Conservation (phyloP, 2,329 filamentous ascomycete genomes). For the Cylindrodendrum hubeiense region DNA sequence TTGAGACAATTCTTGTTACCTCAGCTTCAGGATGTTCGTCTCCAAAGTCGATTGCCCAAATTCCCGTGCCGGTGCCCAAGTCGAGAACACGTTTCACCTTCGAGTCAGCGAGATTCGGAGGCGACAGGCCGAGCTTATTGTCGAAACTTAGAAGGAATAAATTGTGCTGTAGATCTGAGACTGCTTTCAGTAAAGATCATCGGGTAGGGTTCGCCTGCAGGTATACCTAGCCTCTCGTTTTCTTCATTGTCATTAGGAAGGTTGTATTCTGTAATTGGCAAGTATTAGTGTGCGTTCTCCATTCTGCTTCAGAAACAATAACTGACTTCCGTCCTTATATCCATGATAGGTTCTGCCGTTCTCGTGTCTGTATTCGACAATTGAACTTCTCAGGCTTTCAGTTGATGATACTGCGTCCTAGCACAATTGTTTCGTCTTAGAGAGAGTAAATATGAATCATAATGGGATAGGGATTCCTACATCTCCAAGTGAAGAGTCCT, state of each 20-base stretch:
- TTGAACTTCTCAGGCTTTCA: conserved; percentile 7
- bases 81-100: conserved; percentile 8
- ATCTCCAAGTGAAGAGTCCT: neutral
- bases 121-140: conserved; percentile 17
- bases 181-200: neutral
- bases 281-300: neutral
- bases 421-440: neutral
- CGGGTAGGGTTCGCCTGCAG: neutral
- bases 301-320: no score
- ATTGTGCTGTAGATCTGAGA: conserved; percentile 21
- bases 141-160: conserved; percentile 18
- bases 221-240: conserved; percentile 9
- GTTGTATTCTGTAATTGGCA: conserved; percentile 5
- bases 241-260: conserved; percentile 12
- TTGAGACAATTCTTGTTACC: neutral
- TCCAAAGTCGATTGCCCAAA: conserved; percentile 24
- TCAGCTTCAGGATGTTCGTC: conserved; percentile 31
- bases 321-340: conserved; percentile 19
- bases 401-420: conserved; percentile 8
- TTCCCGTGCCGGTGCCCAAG: conserved; percentile 18
- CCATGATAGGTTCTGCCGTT: conserved; percentile 20
- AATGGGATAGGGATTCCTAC: neutral
- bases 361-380: conserved; percentile 16
- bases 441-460: neutral
- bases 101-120: neutral